Evolutionary conservation across 2,329 filamentous ascomycete genomes (phyloP), one percentile per base, ranked within the genome.

Genomic region (Diaporthe velutina): DNA sequence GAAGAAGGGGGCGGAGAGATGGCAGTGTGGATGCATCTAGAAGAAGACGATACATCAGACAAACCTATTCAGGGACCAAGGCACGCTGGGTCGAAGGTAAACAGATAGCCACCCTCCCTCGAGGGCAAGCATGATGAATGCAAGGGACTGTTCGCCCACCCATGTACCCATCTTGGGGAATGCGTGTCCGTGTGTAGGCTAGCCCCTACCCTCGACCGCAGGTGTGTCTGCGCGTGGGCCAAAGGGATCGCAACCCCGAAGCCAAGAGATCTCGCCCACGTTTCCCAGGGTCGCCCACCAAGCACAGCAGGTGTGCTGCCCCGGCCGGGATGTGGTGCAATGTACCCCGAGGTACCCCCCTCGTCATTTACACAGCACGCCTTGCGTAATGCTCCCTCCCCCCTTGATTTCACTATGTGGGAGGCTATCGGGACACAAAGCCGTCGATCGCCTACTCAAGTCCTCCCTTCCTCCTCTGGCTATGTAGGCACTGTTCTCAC

Each of bases 211-310:
- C 9, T 60, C 17, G 35, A 60, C 57, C 57, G 57, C 6, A 38
- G 33, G 60, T n/a, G 42, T 48, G 42, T 19, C 9, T 48, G 42
- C 30, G 61, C 61, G 42, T n/a, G 61, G 30, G 30, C 61, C 61
- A 67, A 67, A 67, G 64, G 64, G 64, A 52, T 52, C 45, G 64
- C 60, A 12, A 50, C 45, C 42, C 64, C 45, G 45, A 25, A 25
- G 48, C 64, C 64, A 68, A 68, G 64, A 68, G 45, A 68, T 68
- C 64, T 38, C 15, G 8, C 64, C 48, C 64, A 54, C 64, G 64
- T 68, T 68, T 68, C 48, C 64, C 45, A 67, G 33, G 64, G 42
- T 50, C 61, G 42, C 17, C 61, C 61, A n/a, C 60, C 42, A 35
- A n/a, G 28, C 22, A 25, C 45, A 25, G 61, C 12, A 35, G 22